phyloP scores from a whole-genome alignment of 2,329 filamentous ascomycete species.

The Pyricularia pennisetigena region DNA sequence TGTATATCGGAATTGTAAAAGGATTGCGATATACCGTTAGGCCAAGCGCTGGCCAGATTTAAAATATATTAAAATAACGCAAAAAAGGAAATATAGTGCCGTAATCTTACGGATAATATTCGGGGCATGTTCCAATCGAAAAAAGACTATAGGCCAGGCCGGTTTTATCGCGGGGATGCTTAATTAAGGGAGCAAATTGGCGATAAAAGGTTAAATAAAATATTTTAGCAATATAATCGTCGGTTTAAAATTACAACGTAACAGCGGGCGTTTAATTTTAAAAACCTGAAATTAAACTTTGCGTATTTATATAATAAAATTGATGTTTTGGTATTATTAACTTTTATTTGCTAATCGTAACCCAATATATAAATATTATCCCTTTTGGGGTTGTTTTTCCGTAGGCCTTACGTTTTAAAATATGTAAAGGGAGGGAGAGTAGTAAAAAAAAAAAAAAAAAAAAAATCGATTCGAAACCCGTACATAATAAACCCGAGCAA shows the following conservation, averaged over 20 bases:
- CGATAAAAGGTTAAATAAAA: background rate
- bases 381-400: background rate
- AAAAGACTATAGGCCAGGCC: background rate
- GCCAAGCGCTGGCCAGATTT: background rate
- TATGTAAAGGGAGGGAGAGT: background rate
- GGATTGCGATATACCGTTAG: background rate
- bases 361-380: no score
- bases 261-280: background rate
- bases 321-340: background rate
- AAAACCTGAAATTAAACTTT: background rate
- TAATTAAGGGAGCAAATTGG: background rate
- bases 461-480: background rate
- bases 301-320: background rate
- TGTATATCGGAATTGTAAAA: background rate
- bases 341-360: no score
- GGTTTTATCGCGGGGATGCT: background rate
- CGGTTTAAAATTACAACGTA: background rate
- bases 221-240: background rate
- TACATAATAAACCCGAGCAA: background rate
- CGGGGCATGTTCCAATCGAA: background rate
- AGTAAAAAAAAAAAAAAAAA: background rate
- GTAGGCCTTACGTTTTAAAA: background rate
- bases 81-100: background rate
- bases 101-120: background rate
- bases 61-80: background rate